phyloP scores from a whole-genome alignment of 306 rosid species.

The Carpinus viminea region DNA sequence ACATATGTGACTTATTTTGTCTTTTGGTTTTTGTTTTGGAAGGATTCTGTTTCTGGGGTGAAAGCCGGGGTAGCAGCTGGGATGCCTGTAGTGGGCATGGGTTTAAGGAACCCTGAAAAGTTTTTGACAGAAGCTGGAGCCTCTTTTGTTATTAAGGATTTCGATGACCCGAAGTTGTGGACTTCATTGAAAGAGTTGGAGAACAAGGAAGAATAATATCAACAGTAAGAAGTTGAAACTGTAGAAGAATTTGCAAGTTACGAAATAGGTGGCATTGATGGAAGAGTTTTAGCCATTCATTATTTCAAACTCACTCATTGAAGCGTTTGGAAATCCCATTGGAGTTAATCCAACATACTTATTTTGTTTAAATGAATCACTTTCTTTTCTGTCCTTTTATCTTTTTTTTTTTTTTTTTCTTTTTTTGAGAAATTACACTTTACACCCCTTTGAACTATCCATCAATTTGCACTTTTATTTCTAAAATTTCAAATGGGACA shows the following conservation, averaged over 20 bases:
- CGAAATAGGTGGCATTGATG: neutral
- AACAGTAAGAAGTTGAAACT: neutral
- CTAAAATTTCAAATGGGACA: too few relatives aligned
- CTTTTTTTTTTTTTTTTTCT: too few relatives aligned
- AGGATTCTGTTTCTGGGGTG: constrained; percentile 45
- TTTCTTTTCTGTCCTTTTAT: too few relatives aligned
- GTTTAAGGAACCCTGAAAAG: constrained; percentile 38
- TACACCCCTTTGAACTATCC: too few relatives aligned
- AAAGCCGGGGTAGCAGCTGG: constrained; percentile 52
- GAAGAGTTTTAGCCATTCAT: neutral
- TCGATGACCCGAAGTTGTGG: constrained; percentile 39
- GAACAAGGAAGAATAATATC: neutral
- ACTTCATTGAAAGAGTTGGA: constrained; percentile 23
- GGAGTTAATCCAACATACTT: neutral
- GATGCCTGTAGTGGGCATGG: constrained; percentile 46
- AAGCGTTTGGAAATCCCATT: neutral
- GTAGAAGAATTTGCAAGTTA: neutral
- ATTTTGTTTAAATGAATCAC: neutral
- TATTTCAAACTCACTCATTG: neutral
- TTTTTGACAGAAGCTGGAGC: constrained; percentile 34
- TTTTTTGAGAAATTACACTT: too few relatives aligned
- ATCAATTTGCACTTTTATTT: too few relatives aligned
- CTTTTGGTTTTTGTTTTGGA: neutral
- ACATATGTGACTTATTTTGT: neutral
- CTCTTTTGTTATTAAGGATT: constrained; percentile 35